phyloP scores from a whole-genome alignment of 208 protist species.

The Acanthamoeba divionensis region DNA sequence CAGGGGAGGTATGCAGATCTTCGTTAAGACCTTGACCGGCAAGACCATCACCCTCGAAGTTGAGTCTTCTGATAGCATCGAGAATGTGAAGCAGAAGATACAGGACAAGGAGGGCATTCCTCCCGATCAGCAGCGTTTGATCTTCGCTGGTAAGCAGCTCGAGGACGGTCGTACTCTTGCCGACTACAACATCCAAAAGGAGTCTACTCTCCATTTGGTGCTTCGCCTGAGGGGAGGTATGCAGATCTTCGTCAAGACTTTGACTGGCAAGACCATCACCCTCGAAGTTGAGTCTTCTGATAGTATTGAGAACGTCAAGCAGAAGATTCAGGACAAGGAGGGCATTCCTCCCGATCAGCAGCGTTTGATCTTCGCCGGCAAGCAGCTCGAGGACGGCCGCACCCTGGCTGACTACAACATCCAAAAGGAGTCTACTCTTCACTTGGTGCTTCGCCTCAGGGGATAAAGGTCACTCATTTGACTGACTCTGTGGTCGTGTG shows the following conservation, averaged over 20 bases:
- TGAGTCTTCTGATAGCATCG: too few relatives aligned
- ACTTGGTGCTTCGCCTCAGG: conserved; percentile 85
- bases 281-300: conserved; percentile 87
- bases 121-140: conserved; percentile 90
- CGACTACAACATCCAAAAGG: conserved; percentile 81
- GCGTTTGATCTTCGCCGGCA: background rate
- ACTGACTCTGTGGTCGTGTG: too few relatives aligned
- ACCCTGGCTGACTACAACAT: conserved; percentile 91
- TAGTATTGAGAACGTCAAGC: conserved; percentile 79
- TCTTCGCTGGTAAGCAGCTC: conserved; percentile 92
- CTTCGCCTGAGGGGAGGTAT: conserved; percentile 72
- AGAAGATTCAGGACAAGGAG: conserved; percentile 93
- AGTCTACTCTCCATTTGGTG: conserved; percentile 82
- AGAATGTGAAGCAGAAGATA: too few relatives aligned
- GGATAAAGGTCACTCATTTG: conserved; percentile 87
- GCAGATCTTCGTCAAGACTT: background rate
- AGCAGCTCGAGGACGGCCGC: conserved; percentile 64
- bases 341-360: conserved; percentile 83
- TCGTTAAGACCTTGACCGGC: too few relatives aligned
- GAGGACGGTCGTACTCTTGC: conserved; percentile 88
- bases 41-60: too few relatives aligned
- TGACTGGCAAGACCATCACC: background rate
- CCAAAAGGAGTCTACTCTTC: conserved; percentile 84
- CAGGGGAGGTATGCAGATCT: too few relatives aligned
- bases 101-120: too few relatives aligned